Percentiles rank a stretch among this genome's conserved stretches.
Conservation (phyloP, 805 yeast genomes). For the Candida odintsovae region DNA sequence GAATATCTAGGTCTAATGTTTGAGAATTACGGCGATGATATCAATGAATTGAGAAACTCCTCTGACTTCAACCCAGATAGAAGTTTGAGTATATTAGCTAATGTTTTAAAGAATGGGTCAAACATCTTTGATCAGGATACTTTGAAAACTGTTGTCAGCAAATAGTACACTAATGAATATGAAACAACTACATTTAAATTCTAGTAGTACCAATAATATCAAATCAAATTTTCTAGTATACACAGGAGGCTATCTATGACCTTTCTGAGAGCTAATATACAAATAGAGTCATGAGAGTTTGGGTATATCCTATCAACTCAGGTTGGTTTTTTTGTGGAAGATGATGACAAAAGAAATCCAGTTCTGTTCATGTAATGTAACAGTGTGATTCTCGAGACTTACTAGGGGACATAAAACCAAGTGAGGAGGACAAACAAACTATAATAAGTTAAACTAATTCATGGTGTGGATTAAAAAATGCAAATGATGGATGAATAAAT, state of each 20-base stretch:
- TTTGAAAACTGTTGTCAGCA: constrained; percentile 9
- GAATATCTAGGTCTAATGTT: constrained; percentile 53
- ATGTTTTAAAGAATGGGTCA: constrained; percentile 16
- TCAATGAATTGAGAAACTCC: constrained; percentile 37
- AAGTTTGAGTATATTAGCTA: constrained; percentile 34
- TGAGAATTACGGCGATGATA: constrained; percentile 44
- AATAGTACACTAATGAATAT: constrained; percentile 10
- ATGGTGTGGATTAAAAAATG: background rate
- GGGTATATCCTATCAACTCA: background rate
- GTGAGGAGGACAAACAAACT: background rate
- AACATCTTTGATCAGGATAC: constrained; percentile 15
- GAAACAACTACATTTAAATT: background rate
- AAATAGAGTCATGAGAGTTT: background rate
- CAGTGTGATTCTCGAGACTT: no score
- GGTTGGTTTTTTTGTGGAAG: background rate
- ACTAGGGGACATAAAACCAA: background rate
- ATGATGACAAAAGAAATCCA: no score
- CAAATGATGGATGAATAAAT: background rate
- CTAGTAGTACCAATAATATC: background rate
- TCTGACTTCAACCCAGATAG: constrained; percentile 53
- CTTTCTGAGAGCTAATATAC: background rate
- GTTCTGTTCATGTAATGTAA: no score
- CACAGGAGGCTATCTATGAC: background rate
- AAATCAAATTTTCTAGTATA: constrained; percentile 15
- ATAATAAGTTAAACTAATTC: background rate